Evolutionary conservation across 352 stramenopile genomes (phyloP).

Genomic region (Pythium scleroteichum): DNA sequence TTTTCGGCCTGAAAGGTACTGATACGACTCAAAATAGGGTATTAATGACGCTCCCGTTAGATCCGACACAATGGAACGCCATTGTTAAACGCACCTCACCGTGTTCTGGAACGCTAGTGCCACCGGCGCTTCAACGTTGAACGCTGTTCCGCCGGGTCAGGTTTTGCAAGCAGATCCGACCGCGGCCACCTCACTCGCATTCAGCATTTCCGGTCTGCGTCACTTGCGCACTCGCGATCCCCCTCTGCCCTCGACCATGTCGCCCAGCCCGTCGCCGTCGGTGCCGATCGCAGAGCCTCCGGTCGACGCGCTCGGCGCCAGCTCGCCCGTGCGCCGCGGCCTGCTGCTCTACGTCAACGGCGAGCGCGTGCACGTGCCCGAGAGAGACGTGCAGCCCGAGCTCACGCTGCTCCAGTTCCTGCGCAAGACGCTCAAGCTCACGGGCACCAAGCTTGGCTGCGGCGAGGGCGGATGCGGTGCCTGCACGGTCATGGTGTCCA

Average conservation of each 20-base stretch:
- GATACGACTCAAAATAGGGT: too few species aligned
- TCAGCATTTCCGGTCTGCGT: slow-evolving; percentile 22
- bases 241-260: slow-evolving; percentile 4
- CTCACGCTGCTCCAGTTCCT: slow-evolving; percentile 87
- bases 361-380: slow-evolving; percentile 46
- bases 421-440: slow-evolving; percentile 65
- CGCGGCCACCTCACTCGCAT: slow-evolving; percentile 19
- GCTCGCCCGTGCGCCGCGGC: slow-evolving; percentile 36
- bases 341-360: slow-evolving; percentile 81
- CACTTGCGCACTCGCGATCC: slow-evolving; percentile 22
- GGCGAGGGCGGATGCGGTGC: slow-evolving; percentile 95
- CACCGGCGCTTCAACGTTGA: slow-evolving; percentile 22
- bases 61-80: too few species aligned
- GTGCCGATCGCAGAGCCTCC: slow-evolving; percentile 6
- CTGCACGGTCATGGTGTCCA: slow-evolving; percentile 94
- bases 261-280: slow-evolving; percentile 16
- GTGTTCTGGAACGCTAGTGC: slow-evolving; percentile 10
- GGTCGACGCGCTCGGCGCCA: neutral
- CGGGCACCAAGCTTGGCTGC: slow-evolving; percentile 90
- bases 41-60: too few species aligned
- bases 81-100: neutral
- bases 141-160: slow-evolving; percentile 15
- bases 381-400: slow-evolving; percentile 61
- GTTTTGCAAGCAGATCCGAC: neutral
- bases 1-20: too few species aligned